phyloP scores from a whole-genome alignment of 2,329 filamentous ascomycete species.

The Fusarium globosum region DNA sequence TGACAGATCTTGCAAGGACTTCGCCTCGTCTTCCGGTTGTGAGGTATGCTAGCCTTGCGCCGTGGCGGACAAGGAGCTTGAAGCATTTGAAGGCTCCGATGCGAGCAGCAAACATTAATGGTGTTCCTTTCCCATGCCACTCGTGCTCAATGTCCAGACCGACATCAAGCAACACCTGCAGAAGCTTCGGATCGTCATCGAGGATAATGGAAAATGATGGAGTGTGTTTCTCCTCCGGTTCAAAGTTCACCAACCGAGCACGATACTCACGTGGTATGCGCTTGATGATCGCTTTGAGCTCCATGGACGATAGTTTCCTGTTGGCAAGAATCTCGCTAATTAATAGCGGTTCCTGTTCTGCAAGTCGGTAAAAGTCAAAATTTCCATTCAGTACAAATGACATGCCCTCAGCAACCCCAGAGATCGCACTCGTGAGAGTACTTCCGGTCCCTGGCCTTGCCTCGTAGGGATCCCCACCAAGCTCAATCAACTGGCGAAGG shows the following conservation, averaged over 20 bases:
- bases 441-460: background rate
- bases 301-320: background rate
- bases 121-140: conserved; percentile 26
- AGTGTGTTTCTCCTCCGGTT: background rate
- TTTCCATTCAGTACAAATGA: conserved; percentile 25
- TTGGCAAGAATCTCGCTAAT: background rate
- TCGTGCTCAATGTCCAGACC: conserved; percentile 35
- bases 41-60: conserved; percentile 33
- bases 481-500: conserved; percentile 5
- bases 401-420: background rate
- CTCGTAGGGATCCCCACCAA: conserved; percentile 30
- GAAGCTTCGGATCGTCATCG: background rate
- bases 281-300: conserved; percentile 25
- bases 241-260: conserved; percentile 23
- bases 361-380: conserved; percentile 35
- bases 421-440: conserved; percentile 9
- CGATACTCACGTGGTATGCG: conserved; percentile 30
- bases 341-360: conserved; percentile 24
- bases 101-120: conserved; percentile 37
- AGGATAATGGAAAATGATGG: conserved; percentile 18
- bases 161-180: conserved; percentile 27
- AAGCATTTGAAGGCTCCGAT: conserved; percentile 27
- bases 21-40: conserved; percentile 14
- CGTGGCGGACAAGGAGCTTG: conserved; percentile 32
- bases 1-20: conserved; percentile 17